Conservation (phyloP, 2,329 filamentous ascomycete genomes). For the Cytospora leucostoma region DNA sequence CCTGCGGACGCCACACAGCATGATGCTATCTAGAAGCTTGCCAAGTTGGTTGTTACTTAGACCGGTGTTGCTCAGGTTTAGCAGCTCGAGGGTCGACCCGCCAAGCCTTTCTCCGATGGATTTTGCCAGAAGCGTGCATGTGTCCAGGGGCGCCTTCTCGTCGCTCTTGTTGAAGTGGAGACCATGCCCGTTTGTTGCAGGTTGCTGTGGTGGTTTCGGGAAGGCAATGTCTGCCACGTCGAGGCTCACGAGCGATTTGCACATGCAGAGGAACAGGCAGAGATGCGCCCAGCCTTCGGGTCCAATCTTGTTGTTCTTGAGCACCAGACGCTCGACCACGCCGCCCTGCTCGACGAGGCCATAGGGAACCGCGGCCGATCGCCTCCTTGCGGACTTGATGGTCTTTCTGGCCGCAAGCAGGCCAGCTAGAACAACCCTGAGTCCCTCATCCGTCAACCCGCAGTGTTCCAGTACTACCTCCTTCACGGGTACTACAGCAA, state of each 20-base stretch:
- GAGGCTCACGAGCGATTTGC: conserved; percentile 78
- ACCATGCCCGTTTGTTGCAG: conserved; percentile 29
- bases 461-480: conserved; percentile 87
- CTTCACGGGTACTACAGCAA: conserved; percentile 88
- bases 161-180: conserved; percentile 34
- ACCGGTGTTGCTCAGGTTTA: conserved; percentile 80
- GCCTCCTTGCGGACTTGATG: conserved; percentile 48
- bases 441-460: conserved; percentile 80
- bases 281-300: conserved; percentile 90
- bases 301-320: conserved; percentile 92
- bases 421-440: conserved; percentile 83
- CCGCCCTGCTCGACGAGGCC: conserved; percentile 59
- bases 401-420: conserved; percentile 77
- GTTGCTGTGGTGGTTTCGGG: conserved; percentile 45
- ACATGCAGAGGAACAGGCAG: conserved; percentile 86
- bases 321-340: conserved; percentile 79
- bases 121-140: conserved; percentile 69
- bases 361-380: conserved; percentile 41
- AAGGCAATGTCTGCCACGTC: conserved; percentile 87
- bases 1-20: conserved; percentile 73
- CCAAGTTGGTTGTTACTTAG: conserved; percentile 71
- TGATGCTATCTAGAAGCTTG: conserved; percentile 78
- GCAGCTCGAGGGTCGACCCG: conserved; percentile 74
- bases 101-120: conserved; percentile 76
- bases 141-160: conserved; percentile 43